Conservation (phyloP, 495 filamentous ascomycete genomes). For the Neurospora sublineolata region DNA sequence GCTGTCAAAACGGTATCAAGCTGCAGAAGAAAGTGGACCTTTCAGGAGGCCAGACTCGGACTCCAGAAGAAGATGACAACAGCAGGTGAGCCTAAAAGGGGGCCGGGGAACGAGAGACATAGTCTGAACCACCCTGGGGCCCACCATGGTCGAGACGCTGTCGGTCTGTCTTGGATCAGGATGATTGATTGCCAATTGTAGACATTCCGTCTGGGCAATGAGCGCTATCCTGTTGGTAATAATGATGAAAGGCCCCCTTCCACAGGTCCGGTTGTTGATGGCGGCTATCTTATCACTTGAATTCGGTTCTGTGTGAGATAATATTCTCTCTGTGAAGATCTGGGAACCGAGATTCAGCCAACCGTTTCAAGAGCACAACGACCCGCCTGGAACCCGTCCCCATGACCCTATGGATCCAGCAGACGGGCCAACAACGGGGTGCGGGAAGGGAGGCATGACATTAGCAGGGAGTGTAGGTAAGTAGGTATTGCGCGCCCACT, state of each 20-base stretch:
- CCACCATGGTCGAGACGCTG: background rate
- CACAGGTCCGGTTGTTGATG: background rate
- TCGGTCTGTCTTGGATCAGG: background rate
- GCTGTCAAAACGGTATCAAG: conserved; percentile 11
- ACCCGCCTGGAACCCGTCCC: background rate
- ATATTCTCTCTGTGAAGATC: background rate
- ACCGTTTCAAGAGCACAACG: background rate
- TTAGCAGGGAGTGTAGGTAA: background rate
- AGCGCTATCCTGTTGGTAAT: background rate
- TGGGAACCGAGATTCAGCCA: background rate
- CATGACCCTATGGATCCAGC: background rate
- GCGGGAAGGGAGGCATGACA: background rate
- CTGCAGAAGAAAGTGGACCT: conserved; percentile 7
- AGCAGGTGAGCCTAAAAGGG: conserved; percentile 22
- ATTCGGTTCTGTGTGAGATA: background rate
- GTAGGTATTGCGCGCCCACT: background rate
- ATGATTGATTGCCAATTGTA: background rate
- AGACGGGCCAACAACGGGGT: background rate
- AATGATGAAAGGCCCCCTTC: background rate
- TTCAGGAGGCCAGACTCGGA: conserved; percentile 2
- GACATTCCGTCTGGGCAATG: background rate
- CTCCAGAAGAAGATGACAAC: conserved; percentile 13
- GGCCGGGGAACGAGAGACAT: conserved; percentile 3
- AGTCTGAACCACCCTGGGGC: background rate
- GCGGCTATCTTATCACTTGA: background rate